These are phyloP conservation scores for Sporothrix pseudoabietina DNA, from an alignment of 2,329 filamentous ascomycete species.

Conservation along the genomic window DNA sequence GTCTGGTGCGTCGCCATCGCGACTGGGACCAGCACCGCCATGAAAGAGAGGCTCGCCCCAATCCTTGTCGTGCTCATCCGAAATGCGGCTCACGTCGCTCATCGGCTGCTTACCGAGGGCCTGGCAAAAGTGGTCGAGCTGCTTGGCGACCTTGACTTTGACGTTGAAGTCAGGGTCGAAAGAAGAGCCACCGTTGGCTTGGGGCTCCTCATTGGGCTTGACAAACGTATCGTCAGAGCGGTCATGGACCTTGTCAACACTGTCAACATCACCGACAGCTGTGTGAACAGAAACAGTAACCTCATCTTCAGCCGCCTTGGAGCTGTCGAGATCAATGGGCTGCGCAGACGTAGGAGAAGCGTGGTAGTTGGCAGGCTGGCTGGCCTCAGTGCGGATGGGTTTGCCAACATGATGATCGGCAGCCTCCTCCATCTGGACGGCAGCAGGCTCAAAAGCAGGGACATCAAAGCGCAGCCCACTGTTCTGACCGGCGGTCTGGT, in stretches of 20 bases:
- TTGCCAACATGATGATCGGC: not conserved
- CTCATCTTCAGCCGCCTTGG: not conserved
- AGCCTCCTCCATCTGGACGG: not conserved
- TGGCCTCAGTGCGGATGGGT: not conserved
- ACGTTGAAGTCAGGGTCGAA: not conserved
- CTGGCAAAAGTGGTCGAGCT: not conserved
- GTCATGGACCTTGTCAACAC: not conserved
- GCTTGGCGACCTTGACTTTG: not conserved
- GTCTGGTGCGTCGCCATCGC: not conserved
- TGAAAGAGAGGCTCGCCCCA: too few relatives aligned
- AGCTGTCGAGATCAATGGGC: not conserved
- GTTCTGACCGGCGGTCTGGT: not conserved
- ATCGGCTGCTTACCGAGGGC: not conserved
- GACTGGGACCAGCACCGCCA: too few relatives aligned
- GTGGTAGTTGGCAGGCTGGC: not conserved
- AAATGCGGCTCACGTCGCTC: not conserved
- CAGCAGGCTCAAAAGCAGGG: not conserved
- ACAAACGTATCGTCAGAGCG: not conserved
- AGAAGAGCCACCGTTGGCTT: not conserved
- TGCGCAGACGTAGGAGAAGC: not conserved
- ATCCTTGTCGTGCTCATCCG: not conserved
- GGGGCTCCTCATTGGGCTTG: not conserved
- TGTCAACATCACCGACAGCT: not conserved
- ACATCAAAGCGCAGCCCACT: not conserved
- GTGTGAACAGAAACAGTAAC: too few relatives aligned